phyloP scores from a whole-genome alignment of 1,284 basidiomycete species.

The Apiotrichum domesticum region DNA sequence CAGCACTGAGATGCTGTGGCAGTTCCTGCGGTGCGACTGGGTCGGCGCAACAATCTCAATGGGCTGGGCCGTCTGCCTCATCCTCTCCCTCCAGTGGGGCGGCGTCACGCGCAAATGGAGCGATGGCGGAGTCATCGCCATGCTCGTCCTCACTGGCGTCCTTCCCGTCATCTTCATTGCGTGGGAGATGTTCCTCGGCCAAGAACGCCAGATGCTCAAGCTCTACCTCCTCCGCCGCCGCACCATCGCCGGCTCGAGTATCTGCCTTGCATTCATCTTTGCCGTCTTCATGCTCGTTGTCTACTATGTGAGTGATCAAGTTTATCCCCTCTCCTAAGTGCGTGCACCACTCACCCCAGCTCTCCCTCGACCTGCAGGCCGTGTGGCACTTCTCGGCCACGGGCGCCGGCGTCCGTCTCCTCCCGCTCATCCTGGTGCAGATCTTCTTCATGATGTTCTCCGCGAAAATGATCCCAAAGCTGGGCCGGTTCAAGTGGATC shows the following conservation, averaged over 20 bases:
- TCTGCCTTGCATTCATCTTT: conserved; percentile 23
- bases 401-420: conserved; percentile 38
- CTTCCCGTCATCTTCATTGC: conserved; percentile 34
- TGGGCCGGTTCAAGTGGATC: conserved; percentile 41
- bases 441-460: conserved; percentile 39
- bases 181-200: conserved; percentile 43
- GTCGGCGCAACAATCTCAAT: conserved; percentile 35
- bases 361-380: conserved; percentile 39
- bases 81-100: conserved; percentile 42
- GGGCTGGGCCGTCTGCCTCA: conserved; percentile 34
- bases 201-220: conserved; percentile 45
- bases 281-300: conserved; percentile 41
- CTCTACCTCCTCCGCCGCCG: conserved; percentile 41
- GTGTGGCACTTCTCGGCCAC: conserved; percentile 43
- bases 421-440: conserved; percentile 43
- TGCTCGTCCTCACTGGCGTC: conserved; percentile 42
- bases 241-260: conserved; percentile 25
- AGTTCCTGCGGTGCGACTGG: conserved; percentile 42
- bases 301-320: conserved; percentile 30
- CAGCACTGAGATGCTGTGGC: conserved; percentile 28
- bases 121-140: conserved; percentile 42
- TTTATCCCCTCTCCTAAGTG: too few species aligned
- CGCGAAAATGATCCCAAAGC: conserved; percentile 35
- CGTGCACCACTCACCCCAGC: background rate
- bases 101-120: conserved; percentile 45